Evolutionary conservation across 331 rosid genomes (phyloP), one percentile per base, ranked within the genome.

Genomic region (Phaseolus coccineus): DNA sequence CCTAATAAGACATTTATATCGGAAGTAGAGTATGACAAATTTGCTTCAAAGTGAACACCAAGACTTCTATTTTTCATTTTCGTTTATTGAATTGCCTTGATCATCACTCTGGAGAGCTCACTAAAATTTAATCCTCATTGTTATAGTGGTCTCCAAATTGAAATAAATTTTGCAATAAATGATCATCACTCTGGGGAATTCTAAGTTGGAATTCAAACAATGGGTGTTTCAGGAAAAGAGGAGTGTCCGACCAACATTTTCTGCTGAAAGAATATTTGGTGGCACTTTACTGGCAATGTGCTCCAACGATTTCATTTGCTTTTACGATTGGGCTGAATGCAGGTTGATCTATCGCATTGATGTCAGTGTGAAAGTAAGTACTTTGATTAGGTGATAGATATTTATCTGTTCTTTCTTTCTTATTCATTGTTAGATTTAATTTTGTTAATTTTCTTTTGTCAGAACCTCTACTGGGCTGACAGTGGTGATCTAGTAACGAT

Each of bases 401-500:
- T 68, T 7, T 73, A 69, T 84, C 25, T 48, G 16, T 39, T 69
- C 56, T 47, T 65, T 42, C 8, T 48, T 30, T 44, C 31, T 22
- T 57, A 51, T 77, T 65, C 69, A 11, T 61, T 39, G 73, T 66
- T 75, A 27, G 27, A 52, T 67, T 52, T 44, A 6, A 47, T 59
- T 76, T 62, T 48, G 11, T 50, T 69, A 35, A 16, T 47, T 77
- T 66, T 73, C 48, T 77, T 35, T 11, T 76, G 59, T 72, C 91
- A 95, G 99, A 95, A 91, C 78, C 97, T 95, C 87, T 89, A 95
- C 87, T 95, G 99, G 99, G 99, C 99, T 76, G 99, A 95, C 80
- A 91, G 98, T 77, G 99, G 99, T 53, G 99, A 95, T 84, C 87
- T 93, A 35, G 94, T 95, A 77, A 91, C 98, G 44, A 87, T 95